Conservation (phyloP, 2,329 filamentous ascomycete genomes). For the Colletotrichum incanum region DNA sequence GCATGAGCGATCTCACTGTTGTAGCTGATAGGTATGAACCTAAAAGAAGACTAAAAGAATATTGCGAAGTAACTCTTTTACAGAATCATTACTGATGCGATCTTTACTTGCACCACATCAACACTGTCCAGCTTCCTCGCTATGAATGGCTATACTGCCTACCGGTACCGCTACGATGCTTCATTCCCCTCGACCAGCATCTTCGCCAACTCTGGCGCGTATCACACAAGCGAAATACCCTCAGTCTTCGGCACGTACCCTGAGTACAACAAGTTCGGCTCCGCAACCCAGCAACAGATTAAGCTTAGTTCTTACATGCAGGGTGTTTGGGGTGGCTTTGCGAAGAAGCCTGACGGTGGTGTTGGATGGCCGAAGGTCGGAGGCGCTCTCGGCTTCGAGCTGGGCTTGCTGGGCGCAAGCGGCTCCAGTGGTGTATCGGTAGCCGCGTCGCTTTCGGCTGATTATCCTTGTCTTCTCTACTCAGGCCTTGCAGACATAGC, state of each 20-base stretch:
- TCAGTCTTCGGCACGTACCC: conserved; percentile 39
- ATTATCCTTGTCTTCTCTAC: conserved; percentile 22
- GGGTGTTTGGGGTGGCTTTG: conserved; percentile 30
- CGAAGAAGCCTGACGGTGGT: conserved; percentile 25
- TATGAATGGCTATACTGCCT: conserved; percentile 13
- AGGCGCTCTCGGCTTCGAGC: conserved; percentile 18
- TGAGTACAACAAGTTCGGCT: conserved; percentile 21
- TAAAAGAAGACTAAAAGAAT: too few species aligned
- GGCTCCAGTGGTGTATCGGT: conserved; percentile 6
- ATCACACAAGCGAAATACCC: conserved; percentile 40
- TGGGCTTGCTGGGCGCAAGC: conserved; percentile 1
- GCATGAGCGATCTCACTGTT: background rate
- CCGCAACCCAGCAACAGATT: conserved; percentile 22
- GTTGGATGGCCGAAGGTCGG: conserved; percentile 36
- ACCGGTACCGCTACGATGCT: conserved; percentile 39
- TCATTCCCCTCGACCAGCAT: conserved; percentile 31
- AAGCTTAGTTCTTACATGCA: conserved; percentile 37
- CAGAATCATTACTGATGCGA: conserved; percentile 35
- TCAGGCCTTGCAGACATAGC: background rate
- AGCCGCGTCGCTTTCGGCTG: background rate
- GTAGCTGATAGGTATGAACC: conserved; percentile 8
- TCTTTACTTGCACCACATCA: conserved; percentile 35
- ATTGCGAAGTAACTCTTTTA: background rate
- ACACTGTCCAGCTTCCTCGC: conserved; percentile 27
- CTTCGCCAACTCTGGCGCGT: conserved; percentile 36